These are phyloP conservation scores for Sorghum bicolor DNA, from an alignment of 176 grass and related monocot genomes.

Conservation along the genomic window DNA sequence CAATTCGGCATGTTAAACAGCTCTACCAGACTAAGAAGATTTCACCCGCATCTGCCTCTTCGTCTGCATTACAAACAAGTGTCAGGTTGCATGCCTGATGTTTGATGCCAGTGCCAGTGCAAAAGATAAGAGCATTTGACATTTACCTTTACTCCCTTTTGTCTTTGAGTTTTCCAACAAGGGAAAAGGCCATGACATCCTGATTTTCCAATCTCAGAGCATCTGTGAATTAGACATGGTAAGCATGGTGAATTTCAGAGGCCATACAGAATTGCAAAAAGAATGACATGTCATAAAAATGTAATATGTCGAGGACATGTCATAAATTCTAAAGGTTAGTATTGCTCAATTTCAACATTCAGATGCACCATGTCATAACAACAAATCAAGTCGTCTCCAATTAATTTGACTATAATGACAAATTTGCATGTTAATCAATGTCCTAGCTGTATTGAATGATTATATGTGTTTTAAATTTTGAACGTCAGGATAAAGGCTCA, in stretches of 20 bases:
- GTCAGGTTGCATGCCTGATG: neutral
- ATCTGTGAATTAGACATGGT: conserved; percentile 35
- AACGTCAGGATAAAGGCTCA: neutral
- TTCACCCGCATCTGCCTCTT: conserved; percentile 40
- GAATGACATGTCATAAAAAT: too few relatives aligned
- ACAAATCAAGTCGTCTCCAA: neutral
- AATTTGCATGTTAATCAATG: neutral
- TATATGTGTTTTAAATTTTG: neutral
- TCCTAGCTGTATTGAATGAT: neutral
- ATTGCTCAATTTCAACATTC: neutral
- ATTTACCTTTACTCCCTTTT: conserved; percentile 49
- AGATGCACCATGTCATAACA: neutral
- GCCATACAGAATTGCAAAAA: neutral
- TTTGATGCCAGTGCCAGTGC: neutral
- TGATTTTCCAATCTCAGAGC: conserved; percentile 57
- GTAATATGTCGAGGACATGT: neutral
- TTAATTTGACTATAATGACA: neutral
- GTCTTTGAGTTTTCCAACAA: conserved; percentile 62
- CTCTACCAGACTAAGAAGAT: conserved; percentile 7
- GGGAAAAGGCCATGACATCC: conserved; percentile 58
- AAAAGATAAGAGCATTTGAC: conserved; percentile 6
- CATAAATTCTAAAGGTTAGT: neutral
- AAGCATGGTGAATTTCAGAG: neutral
- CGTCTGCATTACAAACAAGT: conserved; percentile 36
- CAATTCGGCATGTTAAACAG: neutral